Evolutionary conservation across 768 basidiomycete genomes (phyloP).

Genomic region (Amanita pseudoporphyria): DNA sequence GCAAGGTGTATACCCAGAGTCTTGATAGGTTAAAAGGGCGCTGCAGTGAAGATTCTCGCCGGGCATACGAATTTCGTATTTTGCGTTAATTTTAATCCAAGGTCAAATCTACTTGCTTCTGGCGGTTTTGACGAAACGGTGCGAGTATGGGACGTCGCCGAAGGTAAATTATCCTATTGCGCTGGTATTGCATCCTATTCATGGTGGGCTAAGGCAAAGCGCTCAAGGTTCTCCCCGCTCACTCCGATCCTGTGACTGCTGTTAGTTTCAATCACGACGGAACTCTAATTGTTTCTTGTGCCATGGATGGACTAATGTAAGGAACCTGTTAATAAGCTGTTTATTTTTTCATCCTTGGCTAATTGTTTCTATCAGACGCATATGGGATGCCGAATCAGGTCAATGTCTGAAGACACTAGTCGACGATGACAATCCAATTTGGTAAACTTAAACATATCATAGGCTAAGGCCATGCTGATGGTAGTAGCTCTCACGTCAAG

Average conservation of each 20-base stretch:
- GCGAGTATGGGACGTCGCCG: conserved; percentile 90
- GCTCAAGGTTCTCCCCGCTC: conserved; percentile 86
- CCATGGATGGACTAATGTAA: conserved; percentile 96
- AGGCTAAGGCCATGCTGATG: neutral
- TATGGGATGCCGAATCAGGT: conserved; percentile 96
- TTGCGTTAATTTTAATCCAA: conserved; percentile 86
- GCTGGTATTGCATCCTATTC: neutral
- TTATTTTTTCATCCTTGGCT: neutral
- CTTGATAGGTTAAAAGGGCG: conserved; percentile 30
- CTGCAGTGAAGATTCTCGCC: conserved; percentile 52
- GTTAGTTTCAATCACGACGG: conserved; percentile 94
- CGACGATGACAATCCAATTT: conserved; percentile 93
- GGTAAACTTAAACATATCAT: conserved; percentile 30
- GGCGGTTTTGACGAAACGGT: conserved; percentile 96
- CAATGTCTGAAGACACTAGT: conserved; percentile 97
- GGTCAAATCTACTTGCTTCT: conserved; percentile 83
- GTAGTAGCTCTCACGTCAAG: conserved; percentile 65
- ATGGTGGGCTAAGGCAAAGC: conserved; percentile 49
- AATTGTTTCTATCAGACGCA: conserved; percentile 46
- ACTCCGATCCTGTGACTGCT: conserved; percentile 94
- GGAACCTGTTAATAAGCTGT: no score
- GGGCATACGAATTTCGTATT: conserved; percentile 95
- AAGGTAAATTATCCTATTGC: conserved; percentile 41
- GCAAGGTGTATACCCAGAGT: conserved; percentile 7
- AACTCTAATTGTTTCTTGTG: conserved; percentile 87